Conservation (phyloP, 139 green algal genomes). For the Gonium pectorale region DNA sequence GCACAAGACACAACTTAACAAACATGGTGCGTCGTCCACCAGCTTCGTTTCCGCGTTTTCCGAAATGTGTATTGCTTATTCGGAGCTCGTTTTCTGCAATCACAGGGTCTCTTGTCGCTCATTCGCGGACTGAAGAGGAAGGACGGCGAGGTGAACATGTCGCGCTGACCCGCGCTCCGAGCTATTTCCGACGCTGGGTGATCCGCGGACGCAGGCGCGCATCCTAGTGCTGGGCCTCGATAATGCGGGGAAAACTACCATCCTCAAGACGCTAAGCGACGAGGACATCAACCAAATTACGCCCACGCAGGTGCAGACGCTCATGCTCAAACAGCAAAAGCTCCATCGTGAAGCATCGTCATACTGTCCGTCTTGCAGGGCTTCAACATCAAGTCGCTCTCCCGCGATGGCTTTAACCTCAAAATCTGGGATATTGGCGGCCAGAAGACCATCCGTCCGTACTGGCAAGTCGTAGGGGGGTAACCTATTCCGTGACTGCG, state of each 20-base stretch:
- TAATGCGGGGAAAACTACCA: constrained; percentile 90
- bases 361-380: no score
- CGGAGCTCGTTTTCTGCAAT: not conserved
- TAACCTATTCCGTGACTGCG: no score
- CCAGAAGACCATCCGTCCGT: constrained; percentile 86
- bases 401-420: constrained; percentile 86
- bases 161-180: no score
- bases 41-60: no score
- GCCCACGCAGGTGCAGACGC: no score
- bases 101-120: constrained; percentile 72
- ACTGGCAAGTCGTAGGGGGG: constrained; percentile 67
- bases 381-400: constrained; percentile 91
- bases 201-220: constrained; percentile 66
- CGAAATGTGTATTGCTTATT: no score
- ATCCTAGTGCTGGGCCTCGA: constrained; percentile 87
- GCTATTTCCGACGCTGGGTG: not conserved
- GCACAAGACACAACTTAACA: no score
- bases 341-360: no score
- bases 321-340: no score
- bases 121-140: constrained; percentile 73
- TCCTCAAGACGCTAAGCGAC: constrained; percentile 82
- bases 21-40: no score
- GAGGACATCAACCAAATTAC: constrained; percentile 88
- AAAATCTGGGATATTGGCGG: constrained; percentile 92
- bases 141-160: constrained; percentile 70